Base-by-base conservation (phyloP, 805 yeast species). In the Zygosaccharomyces kombuchaensis region DNA sequence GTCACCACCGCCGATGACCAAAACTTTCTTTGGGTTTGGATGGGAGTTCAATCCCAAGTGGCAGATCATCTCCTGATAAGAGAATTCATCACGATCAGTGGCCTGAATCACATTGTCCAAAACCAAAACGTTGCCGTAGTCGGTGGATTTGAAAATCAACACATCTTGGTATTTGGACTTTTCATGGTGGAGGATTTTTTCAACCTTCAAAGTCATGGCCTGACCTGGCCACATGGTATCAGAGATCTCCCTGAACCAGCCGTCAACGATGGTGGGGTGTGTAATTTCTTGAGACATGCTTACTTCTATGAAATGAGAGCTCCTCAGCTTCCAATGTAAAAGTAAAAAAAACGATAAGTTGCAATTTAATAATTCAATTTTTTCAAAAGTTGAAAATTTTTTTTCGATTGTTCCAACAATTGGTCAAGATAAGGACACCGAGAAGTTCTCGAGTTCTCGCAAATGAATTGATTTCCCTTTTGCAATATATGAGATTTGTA, bases 211-310 rank as follows among this genome's bases (percentile, higher is more conserved):
- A 43, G 89, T 79, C 93, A 93, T 83, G 57, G 97, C 98, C 76
- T 90, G 96, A 55, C 99, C 99, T 25, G 99, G 98, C 95, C 96
- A 91, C 87, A 88, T 85, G 65, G 95, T 87, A 68, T 90, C 87
- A 56, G 96, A 86, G 67, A 86, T 76, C 70, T 91, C 99, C 60
- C 91, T 82, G 73, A 91, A 91, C 99, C 99, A 91, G 63, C 97
- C 97, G 69, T 93, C 67, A 37, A 63, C 66, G 46, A 70, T 70
- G 12, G 73, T 69, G 44, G 74, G 73, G 58, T 70, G 74, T 9
- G 73, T 63, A 45, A 70, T 56, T 57, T 67, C 68, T 44, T 57
- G 55, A 40, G 69, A 51, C 67, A 65, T 65, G 31, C 16, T 22
- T 17, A 19, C 16, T 22, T 19, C 12, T 36, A 8, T 16, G 16